Percentiles rank a stretch among this genome's conserved stretches.
phyloP scores from a whole-genome alignment of 192 early-diverging fungal genomes.

The Coemansia sp. region DNA sequence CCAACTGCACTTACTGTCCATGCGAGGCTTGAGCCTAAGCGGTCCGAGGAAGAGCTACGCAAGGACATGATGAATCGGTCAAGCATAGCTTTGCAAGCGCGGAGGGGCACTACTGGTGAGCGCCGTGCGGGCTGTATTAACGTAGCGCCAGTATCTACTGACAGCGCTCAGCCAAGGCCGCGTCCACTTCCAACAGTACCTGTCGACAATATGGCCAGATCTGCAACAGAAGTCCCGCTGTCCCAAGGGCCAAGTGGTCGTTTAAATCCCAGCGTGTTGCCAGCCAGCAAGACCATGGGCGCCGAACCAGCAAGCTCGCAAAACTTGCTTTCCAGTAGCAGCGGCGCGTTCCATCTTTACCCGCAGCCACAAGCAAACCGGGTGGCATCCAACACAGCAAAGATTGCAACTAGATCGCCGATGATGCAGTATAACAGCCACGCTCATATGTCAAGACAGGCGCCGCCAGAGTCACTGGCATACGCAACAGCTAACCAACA shows the following conservation, averaged over 20 bases:
- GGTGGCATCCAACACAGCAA: not conserved
- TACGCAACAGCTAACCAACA: not conserved
- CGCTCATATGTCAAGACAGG: not conserved
- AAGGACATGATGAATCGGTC: constrained; percentile 35
- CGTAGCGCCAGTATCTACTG: constrained; percentile 1
- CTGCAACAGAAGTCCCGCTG: not conserved
- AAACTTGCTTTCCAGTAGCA: not conserved
- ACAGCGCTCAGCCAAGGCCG: not conserved
- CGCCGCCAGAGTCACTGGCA: not conserved
- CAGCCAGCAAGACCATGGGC: constrained; percentile 2
- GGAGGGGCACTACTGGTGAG: constrained; percentile 25
- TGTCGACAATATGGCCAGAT: not conserved
- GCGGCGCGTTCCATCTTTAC: constrained; percentile 25
- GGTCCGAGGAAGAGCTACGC: constrained; percentile 5
- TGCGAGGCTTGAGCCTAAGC: not conserved
- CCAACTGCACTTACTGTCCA: not conserved
- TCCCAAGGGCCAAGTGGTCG: not conserved
- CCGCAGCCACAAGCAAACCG: constrained; percentile 14
- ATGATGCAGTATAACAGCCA: constrained; percentile 3
- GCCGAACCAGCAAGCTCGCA: not conserved
- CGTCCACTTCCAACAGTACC: constrained; percentile 1
- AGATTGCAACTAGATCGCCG: not conserved
- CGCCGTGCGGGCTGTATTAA: constrained; percentile 23
- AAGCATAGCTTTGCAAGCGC: constrained; percentile 31
- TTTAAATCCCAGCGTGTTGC: not conserved